Base-by-base conservation (phyloP, 352 stramenopile species). In the Pythium aphanidermatum region DNA sequence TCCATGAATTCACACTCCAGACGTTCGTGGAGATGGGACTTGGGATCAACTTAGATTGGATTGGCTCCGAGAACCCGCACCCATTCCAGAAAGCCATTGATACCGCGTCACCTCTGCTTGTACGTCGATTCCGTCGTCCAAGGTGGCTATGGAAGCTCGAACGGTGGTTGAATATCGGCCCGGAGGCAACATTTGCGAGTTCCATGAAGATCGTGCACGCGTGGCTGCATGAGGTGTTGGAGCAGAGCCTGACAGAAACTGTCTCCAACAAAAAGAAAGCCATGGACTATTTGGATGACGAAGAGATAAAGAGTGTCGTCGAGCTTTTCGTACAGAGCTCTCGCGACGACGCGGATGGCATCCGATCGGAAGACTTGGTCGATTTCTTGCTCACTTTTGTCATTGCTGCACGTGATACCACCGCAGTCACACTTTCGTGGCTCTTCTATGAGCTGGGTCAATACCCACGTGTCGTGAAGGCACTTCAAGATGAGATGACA, bases 321-420 rank as follows among this genome's bases (percentile, higher is more conserved):
- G 29, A 51, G 20, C 11, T 51, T 5, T 32, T 51, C 20, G 12
- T 53, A 14, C 20, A 41, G 13, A 10, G 43, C 6, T 21, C 31
- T 16, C 36, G 21, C 1, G 38, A 60, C 33, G 54, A 32, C 9
- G 31, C 24, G 6, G 56, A 41, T 10, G 58, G 49, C 2, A 16
- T 76, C 25, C 53, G 70, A 12, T 53, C 63, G 11, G 74, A 69
- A 37, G 76, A 75, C 40, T 58, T 93, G 21, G 44, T 72, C 11
- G 73, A 91, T 24, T 53, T 93, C 19, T 63, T 78, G 4, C 60
- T 91, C 10, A 63, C 64, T 5, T 68, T 92, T 36, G 51, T 93
- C 25, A 40, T 77, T n/a, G 82, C 74, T 20, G 82, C 80, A 5
- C 68, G 79, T 29, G 82, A 92, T 46, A 92, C 73, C 0, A 92